Percentiles rank a stretch among this genome's conserved stretches.
phyloP scores from a whole-genome alignment of 352 stramenopile species.

The Detonula confervacea region DNA sequence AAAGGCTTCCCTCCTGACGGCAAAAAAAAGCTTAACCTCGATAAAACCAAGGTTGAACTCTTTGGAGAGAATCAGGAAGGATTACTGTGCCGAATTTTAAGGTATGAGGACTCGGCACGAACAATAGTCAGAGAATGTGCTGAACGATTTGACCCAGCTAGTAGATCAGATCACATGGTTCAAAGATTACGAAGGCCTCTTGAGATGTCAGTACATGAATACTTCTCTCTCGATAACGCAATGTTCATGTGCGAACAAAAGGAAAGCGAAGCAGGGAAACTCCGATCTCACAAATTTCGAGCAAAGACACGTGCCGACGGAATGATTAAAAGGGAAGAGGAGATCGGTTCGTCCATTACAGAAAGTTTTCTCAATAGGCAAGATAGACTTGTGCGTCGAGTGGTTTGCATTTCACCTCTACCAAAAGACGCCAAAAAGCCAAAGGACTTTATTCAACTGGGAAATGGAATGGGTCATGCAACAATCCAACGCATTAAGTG shows the following conservation, averaged over 20 bases:
- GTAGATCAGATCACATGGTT: slow-evolving; percentile 38
- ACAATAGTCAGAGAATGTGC: slow-evolving; percentile 86
- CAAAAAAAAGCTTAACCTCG: slow-evolving; percentile 89
- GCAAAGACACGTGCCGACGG: slow-evolving; percentile 16
- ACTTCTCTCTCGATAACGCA: slow-evolving; percentile 26
- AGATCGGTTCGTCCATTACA: slow-evolving; percentile 13
- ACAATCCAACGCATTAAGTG: slow-evolving; percentile 25
- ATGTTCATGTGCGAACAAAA: slow-evolving; percentile 12
- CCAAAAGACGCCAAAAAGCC: slow-evolving; percentile 13
- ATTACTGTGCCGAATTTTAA: slow-evolving; percentile 87
- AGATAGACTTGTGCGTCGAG: slow-evolving; percentile 25
- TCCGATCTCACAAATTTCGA: slow-evolving; percentile 11
- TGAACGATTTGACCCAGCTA: slow-evolving; percentile 87
- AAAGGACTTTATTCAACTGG: background rate
- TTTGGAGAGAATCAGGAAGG: slow-evolving; percentile 92
- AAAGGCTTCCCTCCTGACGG: slow-evolving; percentile 89
- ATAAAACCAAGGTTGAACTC: slow-evolving; percentile 91
- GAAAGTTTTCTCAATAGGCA: slow-evolving; percentile 27
- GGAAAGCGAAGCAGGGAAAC: slow-evolving; percentile 1
- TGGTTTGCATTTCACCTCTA: slow-evolving; percentile 16
- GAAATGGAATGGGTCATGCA: slow-evolving; percentile 3
- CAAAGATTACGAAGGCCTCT: slow-evolving; percentile 29
- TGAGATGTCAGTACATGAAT: slow-evolving; percentile 18
- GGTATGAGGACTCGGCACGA: slow-evolving; percentile 86
- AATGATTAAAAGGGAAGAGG: slow-evolving; percentile 25